Conservation (phyloP, 140 eudicot genomes). For the Stevia rebaudiana region DNA sequence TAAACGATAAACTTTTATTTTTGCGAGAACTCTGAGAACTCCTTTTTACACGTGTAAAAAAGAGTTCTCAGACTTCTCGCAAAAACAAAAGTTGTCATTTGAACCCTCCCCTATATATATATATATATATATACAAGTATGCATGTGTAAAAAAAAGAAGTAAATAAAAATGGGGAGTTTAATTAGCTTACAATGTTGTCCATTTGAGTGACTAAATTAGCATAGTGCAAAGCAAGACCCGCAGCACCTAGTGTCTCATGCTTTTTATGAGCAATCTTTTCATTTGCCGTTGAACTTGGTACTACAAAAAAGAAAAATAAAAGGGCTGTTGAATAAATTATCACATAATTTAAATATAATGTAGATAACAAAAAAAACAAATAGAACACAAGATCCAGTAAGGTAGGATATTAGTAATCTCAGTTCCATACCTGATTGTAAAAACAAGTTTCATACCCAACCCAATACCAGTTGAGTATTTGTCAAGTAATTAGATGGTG, state of each 20-base stretch:
- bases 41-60: too few species aligned
- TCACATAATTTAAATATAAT: background rate
- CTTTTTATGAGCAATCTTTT: conserved; percentile 38
- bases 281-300: conserved; percentile 33
- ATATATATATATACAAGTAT: background rate
- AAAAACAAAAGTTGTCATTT: too few species aligned
- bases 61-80: too few species aligned
- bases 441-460: too few species aligned
- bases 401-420: too few species aligned
- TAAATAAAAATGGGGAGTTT: background rate
- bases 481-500: too few species aligned
- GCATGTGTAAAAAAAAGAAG: background rate
- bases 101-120: too few species aligned
- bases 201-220: conserved; percentile 83
- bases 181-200: conserved; percentile 72
- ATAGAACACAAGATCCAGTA: background rate
- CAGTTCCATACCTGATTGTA: too few species aligned
- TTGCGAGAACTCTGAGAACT: too few species aligned
- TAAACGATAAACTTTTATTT: too few species aligned
- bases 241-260: conserved; percentile 76
- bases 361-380: background rate
- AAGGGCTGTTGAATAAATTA: background rate
- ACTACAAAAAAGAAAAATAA: conserved; percentile 13
- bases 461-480: too few species aligned
- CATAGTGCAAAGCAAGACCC: conserved; percentile 96